Percentiles rank a stretch among this genome's conserved stretches.
phyloP scores from a whole-genome alignment of 2,329 filamentous ascomycete species.

The Calonectria hawksworthii region DNA sequence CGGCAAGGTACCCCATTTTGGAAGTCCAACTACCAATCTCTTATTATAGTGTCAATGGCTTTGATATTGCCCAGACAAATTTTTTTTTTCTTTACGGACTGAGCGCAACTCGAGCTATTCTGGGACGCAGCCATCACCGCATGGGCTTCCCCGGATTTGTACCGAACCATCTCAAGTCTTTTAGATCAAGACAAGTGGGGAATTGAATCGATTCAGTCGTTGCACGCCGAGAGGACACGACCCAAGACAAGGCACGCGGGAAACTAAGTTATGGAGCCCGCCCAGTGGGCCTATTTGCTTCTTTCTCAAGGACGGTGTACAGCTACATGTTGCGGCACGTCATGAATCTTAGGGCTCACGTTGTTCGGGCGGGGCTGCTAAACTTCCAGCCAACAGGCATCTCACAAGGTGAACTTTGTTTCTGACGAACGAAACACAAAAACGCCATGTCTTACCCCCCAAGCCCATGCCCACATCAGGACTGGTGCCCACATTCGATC shows the following conservation, averaged over 20 bases:
- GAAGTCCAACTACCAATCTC: constrained; percentile 10
- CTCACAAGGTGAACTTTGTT: constrained; percentile 23
- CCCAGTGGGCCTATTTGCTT: not conserved
- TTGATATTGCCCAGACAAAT: not conserved
- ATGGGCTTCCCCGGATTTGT: constrained; percentile 15
- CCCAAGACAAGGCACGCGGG: constrained; percentile 6
- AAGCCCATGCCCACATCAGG: constrained; percentile 13
- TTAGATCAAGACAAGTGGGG: not conserved
- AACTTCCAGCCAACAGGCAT: constrained; percentile 9
- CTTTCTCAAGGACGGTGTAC: not conserved
- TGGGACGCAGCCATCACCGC: not conserved
- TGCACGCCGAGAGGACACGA: not conserved
- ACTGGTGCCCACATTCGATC: constrained; percentile 4
- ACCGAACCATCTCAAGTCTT: not conserved
- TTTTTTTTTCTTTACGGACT: not conserved
- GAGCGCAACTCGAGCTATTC: constrained; percentile 7
- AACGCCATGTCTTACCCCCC: constrained; percentile 23
- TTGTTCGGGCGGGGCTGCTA: constrained; percentile 19
- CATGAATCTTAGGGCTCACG: constrained; percentile 15
- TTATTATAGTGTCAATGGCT: constrained; percentile 23
- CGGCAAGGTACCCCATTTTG: constrained; percentile 20
- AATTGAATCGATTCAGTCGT: constrained; percentile 2
- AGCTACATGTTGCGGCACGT: not conserved
- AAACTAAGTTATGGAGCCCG: not conserved
- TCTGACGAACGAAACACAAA: constrained; percentile 22